A percentile compares a stretch with the other conserved stretches of the same genome.
Evolutionary conservation across 495 filamentous ascomycete genomes (phyloP).

Genomic region (Neurospora hispaniola): DNA sequence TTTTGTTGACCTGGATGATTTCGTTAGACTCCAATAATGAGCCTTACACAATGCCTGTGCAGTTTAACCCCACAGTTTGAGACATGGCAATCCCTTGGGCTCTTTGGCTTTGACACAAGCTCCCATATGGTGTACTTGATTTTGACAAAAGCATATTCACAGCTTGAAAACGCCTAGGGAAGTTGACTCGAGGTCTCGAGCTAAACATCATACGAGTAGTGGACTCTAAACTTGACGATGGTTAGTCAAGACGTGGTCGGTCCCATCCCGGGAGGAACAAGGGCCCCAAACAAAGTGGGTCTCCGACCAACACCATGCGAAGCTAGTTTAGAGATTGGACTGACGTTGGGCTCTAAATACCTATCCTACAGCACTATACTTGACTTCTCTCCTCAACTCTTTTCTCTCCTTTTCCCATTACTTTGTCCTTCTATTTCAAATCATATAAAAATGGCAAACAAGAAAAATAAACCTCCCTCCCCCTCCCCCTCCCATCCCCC

Average conservation of each 20-base stretch:
- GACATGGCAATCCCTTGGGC: too few relatives aligned
- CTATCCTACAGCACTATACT: too few relatives aligned
- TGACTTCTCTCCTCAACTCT: background rate
- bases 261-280: background rate
- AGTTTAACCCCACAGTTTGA: too few relatives aligned
- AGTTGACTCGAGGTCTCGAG: too few relatives aligned
- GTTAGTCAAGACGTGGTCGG: background rate
- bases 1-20: too few relatives aligned
- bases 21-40: too few relatives aligned
- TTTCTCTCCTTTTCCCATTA: background rate
- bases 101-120: too few relatives aligned
- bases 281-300: background rate
- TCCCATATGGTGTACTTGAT: too few relatives aligned
- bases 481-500: background rate
- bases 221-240: background rate
- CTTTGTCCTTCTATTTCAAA: background rate
- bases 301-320: background rate
- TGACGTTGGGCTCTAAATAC: background rate
- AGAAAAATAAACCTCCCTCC: background rate
- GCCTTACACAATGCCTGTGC: too few relatives aligned
- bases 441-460: background rate
- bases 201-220: too few relatives aligned
- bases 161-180: too few relatives aligned
- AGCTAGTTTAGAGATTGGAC: background rate
- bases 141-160: too few relatives aligned